A percentile compares a stretch with the other conserved stretches of the same genome.
These are phyloP conservation scores for Apiotrichum gamsii DNA, from an alignment of 1,284 basidiomycete species.

Conservation along the genomic window DNA sequence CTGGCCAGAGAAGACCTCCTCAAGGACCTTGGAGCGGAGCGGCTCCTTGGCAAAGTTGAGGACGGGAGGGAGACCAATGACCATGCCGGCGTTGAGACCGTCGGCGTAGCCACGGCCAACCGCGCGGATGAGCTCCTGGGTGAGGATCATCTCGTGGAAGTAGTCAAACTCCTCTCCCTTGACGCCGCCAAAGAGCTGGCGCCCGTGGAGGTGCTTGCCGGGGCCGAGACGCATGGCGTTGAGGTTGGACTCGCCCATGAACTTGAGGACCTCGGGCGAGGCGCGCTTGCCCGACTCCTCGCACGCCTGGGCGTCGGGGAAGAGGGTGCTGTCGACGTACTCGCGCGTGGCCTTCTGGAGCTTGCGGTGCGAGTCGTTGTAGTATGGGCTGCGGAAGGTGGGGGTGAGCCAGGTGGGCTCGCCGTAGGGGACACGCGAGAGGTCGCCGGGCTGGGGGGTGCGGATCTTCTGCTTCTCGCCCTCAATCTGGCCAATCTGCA, in stretches of 20 bases:
- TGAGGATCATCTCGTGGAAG: constrained; percentile 68
- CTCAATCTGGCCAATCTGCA: constrained; percentile 64
- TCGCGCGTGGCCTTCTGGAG: constrained; percentile 52
- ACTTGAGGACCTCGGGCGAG: constrained; percentile 42
- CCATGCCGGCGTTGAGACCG: constrained; percentile 66
- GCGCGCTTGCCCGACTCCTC: constrained; percentile 71
- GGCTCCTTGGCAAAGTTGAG: constrained; percentile 55
- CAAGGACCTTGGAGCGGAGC: constrained; percentile 58
- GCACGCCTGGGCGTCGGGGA: constrained; percentile 55
- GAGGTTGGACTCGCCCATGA: constrained; percentile 58
- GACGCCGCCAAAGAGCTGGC: constrained; percentile 76
- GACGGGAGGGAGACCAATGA: constrained; percentile 64
- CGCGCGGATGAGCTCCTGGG: constrained; percentile 73
- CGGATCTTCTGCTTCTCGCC: constrained; percentile 59
- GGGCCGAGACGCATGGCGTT: constrained; percentile 87
- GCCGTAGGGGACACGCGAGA: constrained; percentile 64
- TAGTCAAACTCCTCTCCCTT: constrained; percentile 82
- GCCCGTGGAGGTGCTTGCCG: constrained; percentile 70
- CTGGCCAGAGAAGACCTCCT: constrained; percentile 64
- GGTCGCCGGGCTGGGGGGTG: constrained; percentile 54
- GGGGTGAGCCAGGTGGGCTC: constrained; percentile 78
- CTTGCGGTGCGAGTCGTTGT: constrained; percentile 56
- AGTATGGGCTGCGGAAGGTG: constrained; percentile 78
- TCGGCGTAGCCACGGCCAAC: constrained; percentile 81
- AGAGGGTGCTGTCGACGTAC: constrained; percentile 54